Evolutionary conservation across 2,329 filamentous ascomycete species (phyloP), one percentile per base, ranked within the genome.

Genomic region (Leptographium lundbergii): DNA sequence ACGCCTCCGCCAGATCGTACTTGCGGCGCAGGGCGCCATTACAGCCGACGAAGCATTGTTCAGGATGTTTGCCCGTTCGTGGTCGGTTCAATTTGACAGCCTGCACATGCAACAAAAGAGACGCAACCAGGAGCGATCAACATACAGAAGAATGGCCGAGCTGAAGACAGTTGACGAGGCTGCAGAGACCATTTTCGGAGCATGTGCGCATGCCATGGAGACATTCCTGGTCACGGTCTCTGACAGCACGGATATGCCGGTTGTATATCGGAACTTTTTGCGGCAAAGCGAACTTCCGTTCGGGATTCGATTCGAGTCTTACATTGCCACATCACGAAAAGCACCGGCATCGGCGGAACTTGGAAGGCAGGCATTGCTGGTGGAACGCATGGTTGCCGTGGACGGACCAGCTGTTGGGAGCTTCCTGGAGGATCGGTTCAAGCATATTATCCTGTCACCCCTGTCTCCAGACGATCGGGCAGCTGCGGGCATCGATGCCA

Each of bases 91-190:
- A n/a, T 13, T 64, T 1, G 27, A 42, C 5, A 17, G 27, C 24
- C 57, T 63, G 9, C 25, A 19, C 4, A 11, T 27, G 22, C 36
- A 19, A 5, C 47, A 54, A 6, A 17, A 22, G 19, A 39, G 14
- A 24, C 25, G 24, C 17, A 34, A 17, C 14, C 45, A 34, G 5
- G 60, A 61, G 29, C 54, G 57, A 53, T 27, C 45, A 25, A 36
- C 50, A 53, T 65, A 63, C 56, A 57, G 58, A 7, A 58, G 56
- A 50, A 63, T 64, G 63, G 62, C 63, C 2, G 51, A 54, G 29
- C 34, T 62, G 25, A 60, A 60, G 48, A 57, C 58, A 0, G 51
- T 61, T 19, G 59, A 64, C 24, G 56, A 61, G n/a, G 54, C 56
- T 1, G 53, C 51, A 4, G 50, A 51, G 1, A 24, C 59, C 5